Base-by-base conservation (phyloP, 108 stramenopile genomes). In the Cyclotella atomus region DNA sequence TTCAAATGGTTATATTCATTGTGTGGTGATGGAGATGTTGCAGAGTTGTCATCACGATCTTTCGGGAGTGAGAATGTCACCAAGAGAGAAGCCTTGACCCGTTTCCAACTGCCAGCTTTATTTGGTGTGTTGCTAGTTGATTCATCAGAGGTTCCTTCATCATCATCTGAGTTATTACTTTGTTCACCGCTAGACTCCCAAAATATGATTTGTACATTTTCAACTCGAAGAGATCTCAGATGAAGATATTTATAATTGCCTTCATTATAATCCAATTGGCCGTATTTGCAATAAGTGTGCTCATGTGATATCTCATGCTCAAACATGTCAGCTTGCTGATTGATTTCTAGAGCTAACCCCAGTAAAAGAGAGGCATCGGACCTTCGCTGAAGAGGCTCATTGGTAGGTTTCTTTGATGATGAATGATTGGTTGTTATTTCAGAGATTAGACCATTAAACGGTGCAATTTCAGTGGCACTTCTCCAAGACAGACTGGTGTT, bases 21-120 rank as follows among this genome's bases (percentile, higher is more conserved):
- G 7, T 20, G 25, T 63, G 5, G 9, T 60, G 36, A 16, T 23
- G 17, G 14, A 16, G 47, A 16, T 43, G 1, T 0, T 65, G 14
- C 7, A 3, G 21, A 7, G 24, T 35, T 65, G 28, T 47, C 20
- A 15, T 38, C 0, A 9, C 16, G 35, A 23, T 74, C 23, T 33
- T 61, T 50, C 23, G 83, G 89, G n/a, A 87, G 32, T 4, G 82
- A 57, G 65, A 89, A 73, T 35, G 86, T 86, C 2, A 89, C 68
- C 15, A 84, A 25, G 14, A 89, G 20, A 28, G 85, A 72, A 17
- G 75, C 88, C 30, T 45, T 30, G 6, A 41, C 23, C 10, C 34
- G 54, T 8, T 10, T 65, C 16, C 36, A 69, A 24, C 5, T 46
- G 52, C 29, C 14, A 35, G 19, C 38, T 7, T 21, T 3, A 29